Evolutionary conservation across 2,329 filamentous ascomycete species (phyloP).

Genomic region (Eutypa lata): DNA sequence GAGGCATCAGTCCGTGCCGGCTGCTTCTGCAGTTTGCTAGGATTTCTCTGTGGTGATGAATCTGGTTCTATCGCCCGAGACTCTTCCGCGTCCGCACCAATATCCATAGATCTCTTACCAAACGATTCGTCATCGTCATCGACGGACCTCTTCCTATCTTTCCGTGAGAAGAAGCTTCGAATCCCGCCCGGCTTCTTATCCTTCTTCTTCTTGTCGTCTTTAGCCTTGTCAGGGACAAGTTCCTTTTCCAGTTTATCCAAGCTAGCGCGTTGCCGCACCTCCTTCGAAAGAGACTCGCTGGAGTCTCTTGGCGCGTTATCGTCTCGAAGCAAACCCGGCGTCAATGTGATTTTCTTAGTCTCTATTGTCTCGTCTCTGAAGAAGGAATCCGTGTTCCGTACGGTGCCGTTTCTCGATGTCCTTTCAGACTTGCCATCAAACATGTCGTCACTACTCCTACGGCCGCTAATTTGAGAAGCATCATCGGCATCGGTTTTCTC

Average conservation of each 20-base stretch:
- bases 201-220: constrained; percentile 66
- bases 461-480: constrained; percentile 17
- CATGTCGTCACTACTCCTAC: constrained; percentile 64
- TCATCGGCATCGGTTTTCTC: constrained; percentile 30
- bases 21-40: constrained; percentile 70
- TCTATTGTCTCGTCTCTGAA: constrained; percentile 95
- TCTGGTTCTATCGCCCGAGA: constrained; percentile 42
- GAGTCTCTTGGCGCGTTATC: constrained; percentile 54
- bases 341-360: constrained; percentile 95
- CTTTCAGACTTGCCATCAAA: constrained; percentile 53
- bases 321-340: constrained; percentile 85
- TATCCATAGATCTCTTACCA: constrained; percentile 62
- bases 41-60: constrained; percentile 51
- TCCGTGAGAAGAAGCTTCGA: constrained; percentile 61
- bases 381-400: constrained; percentile 92
- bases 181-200: constrained; percentile 51
- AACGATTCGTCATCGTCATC: constrained; percentile 59
- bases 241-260: constrained; percentile 61
- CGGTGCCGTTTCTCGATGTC: constrained; percentile 78
- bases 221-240: constrained; percentile 46
- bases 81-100: constrained; percentile 40
- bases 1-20: constrained; percentile 50
- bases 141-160: constrained; percentile 55
- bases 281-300: constrained; percentile 43
- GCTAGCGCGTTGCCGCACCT: constrained; percentile 53